Evolutionary conservation across 768 basidiomycete species (phyloP).

Genomic region (Pleurotus giganteus): DNA sequence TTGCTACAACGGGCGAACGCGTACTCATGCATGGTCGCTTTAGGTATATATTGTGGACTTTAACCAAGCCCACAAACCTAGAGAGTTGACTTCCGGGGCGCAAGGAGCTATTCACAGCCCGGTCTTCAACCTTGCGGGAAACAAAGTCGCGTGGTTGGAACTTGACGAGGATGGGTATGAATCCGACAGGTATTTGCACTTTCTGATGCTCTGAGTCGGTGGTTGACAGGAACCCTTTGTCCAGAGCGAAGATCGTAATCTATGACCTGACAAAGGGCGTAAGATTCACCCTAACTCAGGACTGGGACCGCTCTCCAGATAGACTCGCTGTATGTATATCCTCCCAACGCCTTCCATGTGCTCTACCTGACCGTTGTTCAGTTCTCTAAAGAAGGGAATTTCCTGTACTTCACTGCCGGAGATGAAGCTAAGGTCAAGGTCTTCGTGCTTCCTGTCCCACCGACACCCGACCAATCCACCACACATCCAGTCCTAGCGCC

Average conservation of each 20-base stretch:
- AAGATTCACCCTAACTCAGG: slow-evolving; percentile 70
- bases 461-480: slow-evolving; percentile 53
- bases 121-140: slow-evolving; percentile 62
- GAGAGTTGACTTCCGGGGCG: slow-evolving; percentile 75
- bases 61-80: slow-evolving; percentile 40
- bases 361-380: slow-evolving; percentile 25
- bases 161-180: slow-evolving; percentile 88
- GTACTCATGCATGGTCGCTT: neutral
- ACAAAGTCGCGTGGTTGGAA: slow-evolving; percentile 85
- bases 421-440: slow-evolving; percentile 78
- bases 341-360: neutral
- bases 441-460: slow-evolving; percentile 65
- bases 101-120: slow-evolving; percentile 80
- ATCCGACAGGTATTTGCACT: slow-evolving; percentile 59
- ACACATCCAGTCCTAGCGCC: slow-evolving; percentile 45
- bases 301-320: slow-evolving; percentile 83
- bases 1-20: slow-evolving; percentile 7
- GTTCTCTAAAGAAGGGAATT: slow-evolving; percentile 73
- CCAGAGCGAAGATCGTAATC: slow-evolving; percentile 72
- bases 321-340: slow-evolving; percentile 50
- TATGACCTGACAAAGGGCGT: slow-evolving; percentile 71
- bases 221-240: neutral
- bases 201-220: neutral
- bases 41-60: slow-evolving; percentile 74
- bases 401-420: slow-evolving; percentile 73